These are phyloP conservation scores for Erythrobasidium yunnanense DNA, from an alignment of 768 basidiomycete genomes.

Conservation along the genomic window DNA sequence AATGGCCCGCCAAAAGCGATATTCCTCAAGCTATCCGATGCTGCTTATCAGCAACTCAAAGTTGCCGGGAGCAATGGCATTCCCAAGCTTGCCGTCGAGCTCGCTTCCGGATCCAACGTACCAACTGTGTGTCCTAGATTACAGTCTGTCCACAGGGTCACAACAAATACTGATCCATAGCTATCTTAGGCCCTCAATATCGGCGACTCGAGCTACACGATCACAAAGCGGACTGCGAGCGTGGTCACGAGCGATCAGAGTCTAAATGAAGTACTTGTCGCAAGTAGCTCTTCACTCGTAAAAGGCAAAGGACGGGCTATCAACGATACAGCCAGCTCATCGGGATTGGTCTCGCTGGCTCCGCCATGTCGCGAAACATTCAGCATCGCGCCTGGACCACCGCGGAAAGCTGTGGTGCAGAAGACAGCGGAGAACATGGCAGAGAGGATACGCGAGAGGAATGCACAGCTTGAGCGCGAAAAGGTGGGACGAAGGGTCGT, in stretches of 20 bases:
- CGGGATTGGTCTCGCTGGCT: not conserved
- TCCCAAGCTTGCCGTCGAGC: not conserved
- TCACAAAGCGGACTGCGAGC: not conserved
- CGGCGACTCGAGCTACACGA: conserved; percentile 11
- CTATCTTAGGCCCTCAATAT: conserved; percentile 5
- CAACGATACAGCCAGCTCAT: not conserved
- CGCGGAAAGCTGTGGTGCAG: not conserved
- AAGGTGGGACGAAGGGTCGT: conserved; percentile 21
- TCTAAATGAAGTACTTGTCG: not conserved
- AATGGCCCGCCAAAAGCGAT: conserved; percentile 10
- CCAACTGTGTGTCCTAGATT: too few relatives aligned
- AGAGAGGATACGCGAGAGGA: conserved; percentile 19
- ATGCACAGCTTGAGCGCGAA: conserved; percentile 10
- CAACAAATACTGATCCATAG: too few relatives aligned
- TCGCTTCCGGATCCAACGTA: not conserved
- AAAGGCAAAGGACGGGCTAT: not conserved
- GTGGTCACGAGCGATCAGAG: not conserved
- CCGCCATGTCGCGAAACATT: not conserved
- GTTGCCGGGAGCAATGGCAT: not conserved
- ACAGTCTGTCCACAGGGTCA: too few relatives aligned
- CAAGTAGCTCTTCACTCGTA: not conserved
- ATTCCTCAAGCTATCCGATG: not conserved
- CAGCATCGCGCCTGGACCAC: not conserved
- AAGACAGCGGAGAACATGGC: conserved; percentile 21
- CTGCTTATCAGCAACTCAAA: not conserved